Percentiles rank a stretch among this genome's conserved stretches.
Evolutionary conservation across 768 basidiomycete species (phyloP).

Genomic region (Lanmaoa pseudosensibilis): DNA sequence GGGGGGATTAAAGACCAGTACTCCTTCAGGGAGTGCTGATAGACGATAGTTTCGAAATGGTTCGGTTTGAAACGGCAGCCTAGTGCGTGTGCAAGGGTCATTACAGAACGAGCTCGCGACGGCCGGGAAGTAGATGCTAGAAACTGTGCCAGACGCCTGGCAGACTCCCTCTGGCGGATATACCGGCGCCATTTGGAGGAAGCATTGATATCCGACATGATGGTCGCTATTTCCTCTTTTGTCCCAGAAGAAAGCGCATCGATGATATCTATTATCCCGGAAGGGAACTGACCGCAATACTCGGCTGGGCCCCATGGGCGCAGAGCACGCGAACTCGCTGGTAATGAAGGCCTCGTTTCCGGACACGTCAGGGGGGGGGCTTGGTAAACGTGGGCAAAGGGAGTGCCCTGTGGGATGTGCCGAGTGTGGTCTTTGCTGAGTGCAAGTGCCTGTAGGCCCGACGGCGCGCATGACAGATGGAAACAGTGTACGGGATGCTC

Average conservation of each 20-base stretch:
- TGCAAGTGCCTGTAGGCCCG: constrained; percentile 17
- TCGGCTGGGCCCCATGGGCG: background rate
- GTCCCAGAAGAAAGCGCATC: constrained; percentile 24
- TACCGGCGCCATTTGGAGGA: constrained; percentile 26
- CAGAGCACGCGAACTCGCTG: background rate
- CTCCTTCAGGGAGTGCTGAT: constrained; percentile 45
- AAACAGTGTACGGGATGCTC: constrained; percentile 11
- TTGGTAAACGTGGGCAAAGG: constrained; percentile 1
- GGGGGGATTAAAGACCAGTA: constrained; percentile 53
- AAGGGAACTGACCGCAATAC: constrained; percentile 21
- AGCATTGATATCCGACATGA: constrained; percentile 19
- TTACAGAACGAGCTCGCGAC: constrained; percentile 42
- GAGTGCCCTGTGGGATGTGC: constrained; percentile 4
- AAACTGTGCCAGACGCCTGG: constrained; percentile 34
- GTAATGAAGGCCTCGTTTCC: background rate
- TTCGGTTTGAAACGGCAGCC: constrained; percentile 52
- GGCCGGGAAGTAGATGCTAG: constrained; percentile 38
- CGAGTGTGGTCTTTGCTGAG: constrained; percentile 10
- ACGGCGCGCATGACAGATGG: constrained; percentile 26
- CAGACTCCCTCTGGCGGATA: constrained; percentile 35
- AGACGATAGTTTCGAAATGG: constrained; percentile 58
- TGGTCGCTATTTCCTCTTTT: constrained; percentile 4
- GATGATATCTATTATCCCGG: constrained; percentile 26
- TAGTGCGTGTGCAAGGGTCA: constrained; percentile 48
- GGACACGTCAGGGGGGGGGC: background rate